Percentiles rank a stretch among this genome's conserved stretches.
Evolutionary conservation across 257 asterid genomes (phyloP).

Genomic region (Nicotiana noctiflora): DNA sequence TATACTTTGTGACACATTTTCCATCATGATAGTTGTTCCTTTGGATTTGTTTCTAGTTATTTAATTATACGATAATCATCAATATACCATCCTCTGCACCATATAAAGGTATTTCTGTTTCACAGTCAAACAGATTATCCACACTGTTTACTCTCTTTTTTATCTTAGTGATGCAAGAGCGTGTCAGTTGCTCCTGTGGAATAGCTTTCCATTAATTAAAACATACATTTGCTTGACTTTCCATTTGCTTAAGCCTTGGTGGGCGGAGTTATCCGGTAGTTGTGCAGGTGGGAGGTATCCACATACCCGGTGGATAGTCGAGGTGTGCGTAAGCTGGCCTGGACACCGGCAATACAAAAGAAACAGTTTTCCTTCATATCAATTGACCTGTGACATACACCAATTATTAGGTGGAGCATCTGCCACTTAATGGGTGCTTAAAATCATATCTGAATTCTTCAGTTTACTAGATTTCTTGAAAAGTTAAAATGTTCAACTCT

Average conservation of each 20-base stretch:
- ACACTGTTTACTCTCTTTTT: neutral
- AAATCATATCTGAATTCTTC: neutral
- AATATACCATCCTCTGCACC: neutral
- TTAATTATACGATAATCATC: neutral
- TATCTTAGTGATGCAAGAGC: neutral
- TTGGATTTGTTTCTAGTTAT: neutral
- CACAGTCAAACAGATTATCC: neutral
- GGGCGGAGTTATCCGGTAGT: too few species aligned
- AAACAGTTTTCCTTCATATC: neutral
- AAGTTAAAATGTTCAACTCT: neutral
- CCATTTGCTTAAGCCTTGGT: too few species aligned
- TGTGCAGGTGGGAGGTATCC: too few species aligned
- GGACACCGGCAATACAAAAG: too few species aligned
- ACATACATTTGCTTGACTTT: neutral
- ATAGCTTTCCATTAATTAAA: neutral
- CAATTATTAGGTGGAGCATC: neutral
- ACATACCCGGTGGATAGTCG: too few species aligned
- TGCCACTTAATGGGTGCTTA: neutral
- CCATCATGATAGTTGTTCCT: neutral
- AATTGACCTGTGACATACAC: neutral
- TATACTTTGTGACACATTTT: neutral
- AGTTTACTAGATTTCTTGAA: neutral
- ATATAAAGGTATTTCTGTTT: neutral
- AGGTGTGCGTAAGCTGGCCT: too few species aligned
- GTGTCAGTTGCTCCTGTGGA: neutral